Conservation (phyloP, 2,329 filamentous ascomycete species). For the Clarireedia homoeocarpa region DNA sequence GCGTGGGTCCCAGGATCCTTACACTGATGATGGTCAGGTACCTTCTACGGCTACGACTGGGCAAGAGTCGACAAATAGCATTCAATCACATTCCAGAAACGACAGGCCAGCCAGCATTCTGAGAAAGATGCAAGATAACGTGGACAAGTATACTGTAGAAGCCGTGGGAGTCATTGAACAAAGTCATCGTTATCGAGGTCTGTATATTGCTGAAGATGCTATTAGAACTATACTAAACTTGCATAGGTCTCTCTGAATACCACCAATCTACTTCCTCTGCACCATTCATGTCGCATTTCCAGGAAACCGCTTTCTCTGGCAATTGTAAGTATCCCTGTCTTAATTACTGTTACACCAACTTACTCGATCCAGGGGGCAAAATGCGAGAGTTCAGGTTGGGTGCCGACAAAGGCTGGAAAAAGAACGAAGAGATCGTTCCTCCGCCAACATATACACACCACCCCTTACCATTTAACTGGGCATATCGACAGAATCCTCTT, state of each 20-base stretch:
- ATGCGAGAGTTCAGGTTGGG: constrained; percentile 61
- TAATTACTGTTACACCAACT: constrained; percentile 1
- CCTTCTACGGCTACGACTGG: not conserved
- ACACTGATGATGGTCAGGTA: constrained; percentile 31
- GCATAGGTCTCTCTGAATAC: constrained; percentile 69
- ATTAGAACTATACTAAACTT: not conserved
- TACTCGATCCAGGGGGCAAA: constrained; percentile 38
- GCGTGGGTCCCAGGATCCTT: constrained; percentile 63
- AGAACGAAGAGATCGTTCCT: constrained; percentile 65
- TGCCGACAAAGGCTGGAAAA: constrained; percentile 49
- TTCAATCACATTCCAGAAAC: constrained; percentile 37
- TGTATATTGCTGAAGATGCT: constrained; percentile 6
- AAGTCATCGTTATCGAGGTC: constrained; percentile 78
- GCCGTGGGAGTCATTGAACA: constrained; percentile 66
- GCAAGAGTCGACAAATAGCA: constrained; percentile 21
- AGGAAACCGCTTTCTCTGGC: constrained; percentile 62
- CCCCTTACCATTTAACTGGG: constrained; percentile 67
- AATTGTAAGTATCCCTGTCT: constrained; percentile 45
- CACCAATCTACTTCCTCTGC: constrained; percentile 67
- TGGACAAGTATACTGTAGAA: constrained; percentile 57
- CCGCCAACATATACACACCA: constrained; percentile 72
- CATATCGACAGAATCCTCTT: constrained; percentile 79
- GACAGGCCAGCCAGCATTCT: constrained; percentile 50
- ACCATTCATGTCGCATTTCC: constrained; percentile 62
- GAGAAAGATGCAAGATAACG: constrained; percentile 63